These are phyloP conservation scores for Cyberlindnera mycetangii DNA, from an alignment of 805 yeast genomes.

Conservation along the genomic window DNA sequence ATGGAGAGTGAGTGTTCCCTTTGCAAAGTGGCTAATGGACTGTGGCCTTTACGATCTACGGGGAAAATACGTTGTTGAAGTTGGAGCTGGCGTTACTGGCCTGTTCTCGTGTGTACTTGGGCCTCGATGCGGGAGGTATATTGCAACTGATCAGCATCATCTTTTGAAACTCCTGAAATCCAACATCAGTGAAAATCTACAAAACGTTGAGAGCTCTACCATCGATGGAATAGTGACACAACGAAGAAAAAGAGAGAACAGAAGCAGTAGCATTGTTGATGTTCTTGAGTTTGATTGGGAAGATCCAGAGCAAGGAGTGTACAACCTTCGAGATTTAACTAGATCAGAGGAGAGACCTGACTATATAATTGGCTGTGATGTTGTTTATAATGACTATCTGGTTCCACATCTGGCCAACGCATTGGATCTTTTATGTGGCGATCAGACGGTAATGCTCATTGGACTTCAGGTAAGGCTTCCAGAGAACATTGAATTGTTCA, in stretches of 20 bases:
- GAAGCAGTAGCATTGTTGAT: constrained; percentile 31
- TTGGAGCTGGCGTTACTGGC: constrained; percentile 64
- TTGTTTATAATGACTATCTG: constrained; percentile 61
- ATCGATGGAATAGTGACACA: constrained; percentile 10
- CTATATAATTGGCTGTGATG: constrained; percentile 58
- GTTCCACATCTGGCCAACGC: constrained; percentile 48
- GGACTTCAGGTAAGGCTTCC: constrained; percentile 56
- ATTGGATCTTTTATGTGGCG: constrained; percentile 34
- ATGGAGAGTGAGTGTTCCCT: constrained; percentile 50
- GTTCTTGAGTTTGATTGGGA: constrained; percentile 66
- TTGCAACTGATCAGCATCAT: constrained; percentile 60
- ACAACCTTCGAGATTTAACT: constrained; percentile 20
- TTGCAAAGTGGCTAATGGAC: constrained; percentile 52
- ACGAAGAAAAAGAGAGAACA: constrained; percentile 1
- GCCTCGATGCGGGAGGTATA: constrained; percentile 34
- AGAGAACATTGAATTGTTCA: constrained; percentile 45
- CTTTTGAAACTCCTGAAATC: constrained; percentile 45
- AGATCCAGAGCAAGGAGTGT: constrained; percentile 34
- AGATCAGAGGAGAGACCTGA: constrained; percentile 33
- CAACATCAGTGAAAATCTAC: constrained; percentile 43
- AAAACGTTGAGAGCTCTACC: constrained; percentile 26
- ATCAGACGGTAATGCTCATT: constrained; percentile 36
- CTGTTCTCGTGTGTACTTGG: constrained; percentile 42
- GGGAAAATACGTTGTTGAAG: constrained; percentile 42
- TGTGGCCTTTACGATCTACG: constrained; percentile 14